Percentiles rank a stretch among this genome's conserved stretches.
Conservation (phyloP, 805 yeast genomes). For the Hagleromyces aurorensis region DNA sequence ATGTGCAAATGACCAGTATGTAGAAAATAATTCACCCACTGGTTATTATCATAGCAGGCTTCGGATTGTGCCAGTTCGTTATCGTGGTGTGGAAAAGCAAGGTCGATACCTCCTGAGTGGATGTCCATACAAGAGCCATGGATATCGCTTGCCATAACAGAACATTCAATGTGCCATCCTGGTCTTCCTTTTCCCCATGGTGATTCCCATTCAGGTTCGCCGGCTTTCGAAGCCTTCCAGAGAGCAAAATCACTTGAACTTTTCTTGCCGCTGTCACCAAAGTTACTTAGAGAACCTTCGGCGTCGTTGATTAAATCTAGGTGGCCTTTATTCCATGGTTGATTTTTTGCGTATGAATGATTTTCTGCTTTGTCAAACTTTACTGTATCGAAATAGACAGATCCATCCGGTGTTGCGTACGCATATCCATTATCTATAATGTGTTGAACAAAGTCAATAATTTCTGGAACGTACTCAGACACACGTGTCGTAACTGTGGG, state of each 20-base stretch:
- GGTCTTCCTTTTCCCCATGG: constrained; percentile 98
- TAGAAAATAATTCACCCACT: constrained; percentile 95
- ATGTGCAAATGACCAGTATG: constrained; percentile 98
- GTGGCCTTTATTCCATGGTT: constrained; percentile 96
- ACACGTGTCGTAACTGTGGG: constrained; percentile 88
- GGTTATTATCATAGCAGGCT: constrained; percentile 79
- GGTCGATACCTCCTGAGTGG: constrained; percentile 94
- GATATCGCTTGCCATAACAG: constrained; percentile 94
- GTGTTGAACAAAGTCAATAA: constrained; percentile 64
- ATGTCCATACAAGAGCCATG: constrained; percentile 82
- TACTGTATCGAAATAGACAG: constrained; percentile 91
- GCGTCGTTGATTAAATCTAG: constrained; percentile 83
- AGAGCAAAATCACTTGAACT: constrained; percentile 85
- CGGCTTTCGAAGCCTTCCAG: constrained; percentile 95
- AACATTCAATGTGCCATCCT: constrained; percentile 99
- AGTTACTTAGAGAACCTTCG: constrained; percentile 69
- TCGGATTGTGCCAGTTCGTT: constrained; percentile 97
- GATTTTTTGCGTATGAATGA: constrained; percentile 90
- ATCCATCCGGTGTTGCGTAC: constrained; percentile 75
- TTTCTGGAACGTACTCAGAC: constrained; percentile 91
- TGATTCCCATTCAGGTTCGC: constrained; percentile 93
- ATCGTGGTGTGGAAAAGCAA: constrained; percentile 98
- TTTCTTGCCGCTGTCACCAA: constrained; percentile 48
- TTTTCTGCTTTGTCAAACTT: constrained; percentile 62
- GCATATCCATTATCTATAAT: constrained; percentile 80